Base-by-base conservation (phyloP, 2,329 filamentous ascomycete genomes). In the Arthroderma sp. region DNA sequence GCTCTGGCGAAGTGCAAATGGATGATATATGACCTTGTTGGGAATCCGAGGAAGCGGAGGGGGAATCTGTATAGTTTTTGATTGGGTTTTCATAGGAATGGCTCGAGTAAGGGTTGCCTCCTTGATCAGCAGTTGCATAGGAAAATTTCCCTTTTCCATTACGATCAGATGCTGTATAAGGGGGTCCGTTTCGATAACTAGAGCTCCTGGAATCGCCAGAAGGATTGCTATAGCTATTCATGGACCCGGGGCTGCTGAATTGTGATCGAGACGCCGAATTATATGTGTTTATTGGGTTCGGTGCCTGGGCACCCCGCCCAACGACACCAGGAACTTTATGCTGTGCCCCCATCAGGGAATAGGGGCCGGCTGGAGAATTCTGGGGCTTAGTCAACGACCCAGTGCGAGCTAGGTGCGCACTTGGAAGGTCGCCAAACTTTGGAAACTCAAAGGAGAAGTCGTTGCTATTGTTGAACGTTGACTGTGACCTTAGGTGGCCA, bases 391-490 rank as follows among this genome's bases (percentile, higher is more conserved):
- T 49, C 39, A 65, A 52, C 6, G 66, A 59, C n/a, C 65, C 61
- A 45, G 69, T 70, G 48, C 64, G 71, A 48, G 76, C 70, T 8
- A 76, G 65, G 49, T 74, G 71, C 3, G 68, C 63, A 29, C 68
- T 69, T 15, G 76, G 74, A 28, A 93, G 73, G 47, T 80, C 75
- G 39, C 91, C 91, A 57, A 98, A 96, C 59, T 84, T 88, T 52
- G 91, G 89, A 52, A 96, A 96, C 53, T 96, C 89, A 55, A 98
- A 96, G 53, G 89, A 81, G 59, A 96, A 96, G 60, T 83, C 87
- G 60, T 83, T 81, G 33, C 36, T 39, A 29, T 29, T 10, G 50
- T 83, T 82, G 55, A 73, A 78, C n/a, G 27, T 38, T 11, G 81
- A 68, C 53, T 78, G 81, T 61, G 55, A 73, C 67, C 56, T 73